Evolutionary conservation across 345 rosid genomes (phyloP).

Genomic region (Sonneratia alba): DNA sequence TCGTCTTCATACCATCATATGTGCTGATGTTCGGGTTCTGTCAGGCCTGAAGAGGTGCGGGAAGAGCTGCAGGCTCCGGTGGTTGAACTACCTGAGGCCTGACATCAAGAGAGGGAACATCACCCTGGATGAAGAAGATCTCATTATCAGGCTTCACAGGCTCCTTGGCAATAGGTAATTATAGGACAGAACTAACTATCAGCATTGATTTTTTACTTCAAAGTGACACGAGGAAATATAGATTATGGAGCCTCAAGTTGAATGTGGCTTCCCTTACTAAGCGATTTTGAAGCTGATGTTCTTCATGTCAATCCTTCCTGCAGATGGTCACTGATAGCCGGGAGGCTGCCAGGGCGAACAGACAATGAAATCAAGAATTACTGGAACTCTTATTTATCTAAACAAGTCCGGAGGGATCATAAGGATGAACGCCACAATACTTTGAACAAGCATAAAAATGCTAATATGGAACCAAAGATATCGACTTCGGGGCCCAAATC

Average conservation of each 20-base stretch:
- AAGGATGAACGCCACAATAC: not conserved
- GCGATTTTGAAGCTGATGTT: not conserved
- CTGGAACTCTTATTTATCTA: conserved; percentile 29
- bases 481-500: not conserved
- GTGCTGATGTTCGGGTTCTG: no score
- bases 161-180: conserved; percentile 28
- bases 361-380: conserved; percentile 47
- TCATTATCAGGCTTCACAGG: conserved; percentile 13
- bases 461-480: not conserved
- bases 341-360: conserved; percentile 43
- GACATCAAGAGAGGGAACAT: conserved; percentile 39
- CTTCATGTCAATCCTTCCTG: not conserved
- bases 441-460: not conserved
- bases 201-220: no score
- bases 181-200: no score
- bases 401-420: not conserved
- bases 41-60: conserved; percentile 24
- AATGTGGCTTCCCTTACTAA: no score
- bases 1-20: no score
- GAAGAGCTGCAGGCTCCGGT: conserved; percentile 27
- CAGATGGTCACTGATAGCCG: conserved; percentile 22
- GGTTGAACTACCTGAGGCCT: conserved; percentile 34
- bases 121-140: conserved; percentile 31
- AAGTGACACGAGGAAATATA: no score
- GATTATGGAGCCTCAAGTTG: no score